Base-by-base conservation (phyloP, 1,139 yeast genomes). In the Nadsonia commutata region DNA sequence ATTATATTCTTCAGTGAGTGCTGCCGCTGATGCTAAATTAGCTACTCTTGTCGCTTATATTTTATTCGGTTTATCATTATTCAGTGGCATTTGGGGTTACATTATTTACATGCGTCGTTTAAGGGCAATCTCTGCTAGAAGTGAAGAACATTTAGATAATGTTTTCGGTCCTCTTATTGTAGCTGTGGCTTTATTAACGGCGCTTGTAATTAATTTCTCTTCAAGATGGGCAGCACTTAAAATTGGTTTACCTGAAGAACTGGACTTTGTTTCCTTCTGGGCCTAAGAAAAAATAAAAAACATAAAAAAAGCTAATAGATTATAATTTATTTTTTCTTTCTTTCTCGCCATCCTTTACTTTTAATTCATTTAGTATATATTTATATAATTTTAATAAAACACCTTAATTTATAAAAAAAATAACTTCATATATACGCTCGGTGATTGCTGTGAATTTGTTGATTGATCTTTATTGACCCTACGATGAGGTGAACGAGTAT, bases 81-180 rank as follows among this genome's bases (percentile, higher is more conserved):
- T 88, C 59, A 71, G 85, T 40, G 90, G 94, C 42, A 53, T 76
- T 36, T 90, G 98, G 98, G 95, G 95, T 19, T 90, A 85, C 64
- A 72, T 68, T 52, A 76, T 80, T 45, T 90, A 83, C 63, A 65
- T 74, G 59, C 70, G 67, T 51, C 76, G 98, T 58, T 68, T 90
- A 53, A 71, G 69, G 38, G 72, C 80, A 48, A 90, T 90, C 58
- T 74, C 71, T 59, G 80, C 78, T 58, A 76, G 97, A 60, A 80
- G 86, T 38, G 94, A 90, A 45, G 74, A 72, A 55, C 96, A 88
- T 62, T 69, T 90, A 55, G 98, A 90, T 63, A 85, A 84, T 46
- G 79, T 93, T 43, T 56, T 82, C 48, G 98, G 98, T 4, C 98
- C 98, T 0, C 59, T 90, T 47, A 65, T 88, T 21, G 71, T 90